A percentile compares a stretch with the other conserved stretches of the same genome.
These are phyloP conservation scores for Microcera coccophila DNA, from an alignment of 2,329 filamentous ascomycete genomes.

Conservation along the genomic window DNA sequence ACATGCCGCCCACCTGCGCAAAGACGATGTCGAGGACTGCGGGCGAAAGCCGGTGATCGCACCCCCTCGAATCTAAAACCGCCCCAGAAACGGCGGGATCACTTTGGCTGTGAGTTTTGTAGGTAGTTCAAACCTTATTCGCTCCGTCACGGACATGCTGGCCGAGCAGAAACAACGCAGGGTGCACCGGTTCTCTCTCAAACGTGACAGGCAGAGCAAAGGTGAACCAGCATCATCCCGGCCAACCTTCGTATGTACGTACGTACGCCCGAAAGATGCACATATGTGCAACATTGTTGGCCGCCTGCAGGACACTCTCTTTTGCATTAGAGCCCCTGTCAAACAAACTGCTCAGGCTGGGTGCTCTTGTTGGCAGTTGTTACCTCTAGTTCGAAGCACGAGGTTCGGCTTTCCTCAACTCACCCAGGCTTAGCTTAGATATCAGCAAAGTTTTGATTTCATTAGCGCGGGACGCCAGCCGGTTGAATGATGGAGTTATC, in stretches of 20 bases:
- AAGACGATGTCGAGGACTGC: too few relatives aligned
- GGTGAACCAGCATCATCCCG: too few relatives aligned
- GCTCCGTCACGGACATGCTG: too few relatives aligned
- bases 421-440: neutral
- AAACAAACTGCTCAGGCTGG: slow-evolving; percentile 1
- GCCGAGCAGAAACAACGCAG: too few relatives aligned
- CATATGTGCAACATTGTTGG: neutral
- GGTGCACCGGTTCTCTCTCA: too few relatives aligned
- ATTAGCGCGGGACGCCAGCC: neutral
- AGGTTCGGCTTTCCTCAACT: neutral
- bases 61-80: too few relatives aligned
- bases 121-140: too few relatives aligned
- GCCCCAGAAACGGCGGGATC: too few relatives aligned
- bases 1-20: too few relatives aligned
- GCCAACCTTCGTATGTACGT: neutral
- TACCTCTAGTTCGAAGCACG: neutral
- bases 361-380: neutral
- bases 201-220: too few relatives aligned
- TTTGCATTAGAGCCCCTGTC: slow-evolving; percentile 17
- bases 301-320: slow-evolving; percentile 20
- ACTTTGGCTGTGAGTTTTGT: too few relatives aligned
- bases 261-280: neutral
- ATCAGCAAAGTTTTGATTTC: neutral
- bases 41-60: too few relatives aligned
- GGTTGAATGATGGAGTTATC: neutral